phyloP scores from a whole-genome alignment of 495 filamentous ascomycete genomes.

The Cudoniella acicularis region DNA sequence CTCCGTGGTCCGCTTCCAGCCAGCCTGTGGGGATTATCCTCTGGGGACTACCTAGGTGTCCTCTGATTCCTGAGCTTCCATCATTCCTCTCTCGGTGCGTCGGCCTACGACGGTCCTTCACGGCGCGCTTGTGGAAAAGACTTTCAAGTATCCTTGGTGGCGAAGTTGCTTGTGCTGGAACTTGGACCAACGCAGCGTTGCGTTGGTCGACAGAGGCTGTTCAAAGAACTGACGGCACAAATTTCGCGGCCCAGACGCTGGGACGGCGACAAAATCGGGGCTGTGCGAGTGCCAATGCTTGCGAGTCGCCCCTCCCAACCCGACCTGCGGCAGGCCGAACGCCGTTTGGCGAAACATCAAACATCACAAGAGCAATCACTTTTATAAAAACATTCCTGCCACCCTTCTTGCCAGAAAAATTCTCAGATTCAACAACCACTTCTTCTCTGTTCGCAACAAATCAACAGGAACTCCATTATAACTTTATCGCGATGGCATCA shows the following conservation, averaged over 20 bases:
- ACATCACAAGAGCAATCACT: no score
- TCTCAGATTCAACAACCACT: no score
- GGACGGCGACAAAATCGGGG: not conserved
- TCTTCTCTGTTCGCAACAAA: no score
- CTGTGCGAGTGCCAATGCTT: no score
- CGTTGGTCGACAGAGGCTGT: not conserved
- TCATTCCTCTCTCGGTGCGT: no score
- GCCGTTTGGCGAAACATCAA: not conserved
- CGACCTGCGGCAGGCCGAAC: no score
- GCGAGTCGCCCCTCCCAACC: no score
- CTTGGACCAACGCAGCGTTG: not conserved
- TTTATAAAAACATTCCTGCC: not conserved
- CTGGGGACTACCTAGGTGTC: no score
- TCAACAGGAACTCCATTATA: not conserved
- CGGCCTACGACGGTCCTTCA: not conserved
- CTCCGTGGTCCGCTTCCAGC: not conserved
- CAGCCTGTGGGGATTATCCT: not conserved
- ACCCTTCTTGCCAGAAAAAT: no score
- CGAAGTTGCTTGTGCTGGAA: not conserved
- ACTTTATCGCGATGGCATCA: constrained; percentile 14
- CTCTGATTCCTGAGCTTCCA: no score
- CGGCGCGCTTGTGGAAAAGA: not conserved
- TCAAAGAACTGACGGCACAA: not conserved
- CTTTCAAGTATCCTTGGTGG: no score
- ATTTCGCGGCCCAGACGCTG: not conserved